Base-by-base conservation (phyloP, 1,284 basidiomycete genomes). In the Ganoderma leucocontextum region DNA sequence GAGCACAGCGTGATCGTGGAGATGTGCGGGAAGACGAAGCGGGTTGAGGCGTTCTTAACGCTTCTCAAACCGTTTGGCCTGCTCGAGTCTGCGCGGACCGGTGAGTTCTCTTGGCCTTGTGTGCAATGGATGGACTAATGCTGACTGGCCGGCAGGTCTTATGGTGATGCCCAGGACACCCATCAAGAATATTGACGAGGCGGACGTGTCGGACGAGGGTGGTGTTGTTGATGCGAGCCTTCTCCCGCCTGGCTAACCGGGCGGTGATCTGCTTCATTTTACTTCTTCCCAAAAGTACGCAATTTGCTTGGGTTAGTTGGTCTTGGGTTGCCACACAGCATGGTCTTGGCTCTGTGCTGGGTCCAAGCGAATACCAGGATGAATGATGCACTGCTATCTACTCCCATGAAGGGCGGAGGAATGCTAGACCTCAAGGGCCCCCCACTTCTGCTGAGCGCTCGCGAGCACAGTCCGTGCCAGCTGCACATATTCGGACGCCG, bases 161-260 rank as follows among this genome's bases (percentile, higher is more conserved):
- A 98, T 98, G 96, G 95, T 95, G 33, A 97, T 98, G 91, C 96
- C 96, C 10, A 89, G 97, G 72, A 97, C 96, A 36, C 96, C 96
- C 2, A 93, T 98, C 76, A 84, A 87, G 36, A 79, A 85, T 47
- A 83, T 85, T 9, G 92, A 94, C 60, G 92, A 94, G 10, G 88
- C 89, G 4, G 83, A 84, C 7, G 80, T 78, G 10, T 76, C 78
- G 2, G 88, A 86, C 29, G 84, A 84, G 59, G 82, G 78, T 42
- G 89, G 85, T 55, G 82, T 81, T 22, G 85, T 98, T 58, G 96
- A 98, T 79, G 91, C 94, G 13, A 95, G 91, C 75, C 84, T 97
- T 62, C 90, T 98, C 13, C 96, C 96, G 72, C 96, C 96, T 44
- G 96, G 96, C 80, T 98, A 86, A 85, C 38, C 52, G 13, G 61